Evolutionary conservation across 2,329 filamentous ascomycete genomes (phyloP), one percentile per base, ranked within the genome.

Genomic region (Cladophialophora carrionii): DNA sequence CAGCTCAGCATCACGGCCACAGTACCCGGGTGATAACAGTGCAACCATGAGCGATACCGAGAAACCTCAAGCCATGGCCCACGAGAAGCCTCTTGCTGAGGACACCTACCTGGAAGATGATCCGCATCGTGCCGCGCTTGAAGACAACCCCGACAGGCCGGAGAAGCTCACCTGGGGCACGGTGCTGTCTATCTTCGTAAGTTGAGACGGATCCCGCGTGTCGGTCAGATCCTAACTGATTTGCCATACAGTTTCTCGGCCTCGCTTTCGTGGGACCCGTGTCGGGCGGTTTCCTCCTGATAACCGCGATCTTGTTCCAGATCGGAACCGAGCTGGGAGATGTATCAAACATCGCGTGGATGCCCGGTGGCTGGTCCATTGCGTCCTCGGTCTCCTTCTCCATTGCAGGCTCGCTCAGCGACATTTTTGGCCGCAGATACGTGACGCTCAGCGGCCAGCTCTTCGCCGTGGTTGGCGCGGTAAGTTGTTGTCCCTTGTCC

Each of bases 111-210:
- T 62, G 22, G 43, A 52, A 24, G 57, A 52, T 32, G 57, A 61
- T 31, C 57, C 57, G 17, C 57, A 61, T 53, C 57, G 57, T 37
- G 57, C 57, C 2, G 54, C 54, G 12, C 20, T 57, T n/a, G 54
- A 57, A 17, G n/a, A 41, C 5, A 57, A 57, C 54, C 54, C 54
- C 32, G 57, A 61, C 29, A 26, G 22, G 14, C 48, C 57, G 24
- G 57, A 61, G 57, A 61, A 61, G 14, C 32, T 61, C 8, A 34
- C 57, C n/a, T 61, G 46, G 57, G 6, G 17, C 26, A 61, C 57
- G 7, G 32, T 61, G n/a, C 48, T 61, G 14, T 52, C 57, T n/a
- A 41, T 61, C 32, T 52, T 61, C 20, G 57, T 53, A 10, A 37
- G 57, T 53, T 4, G 5, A 20, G 31, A 2, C 2, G 10, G 9